These are phyloP conservation scores for Excoecaria agallocha DNA, from an alignment of 345 rosid genomes.

Conservation along the genomic window DNA sequence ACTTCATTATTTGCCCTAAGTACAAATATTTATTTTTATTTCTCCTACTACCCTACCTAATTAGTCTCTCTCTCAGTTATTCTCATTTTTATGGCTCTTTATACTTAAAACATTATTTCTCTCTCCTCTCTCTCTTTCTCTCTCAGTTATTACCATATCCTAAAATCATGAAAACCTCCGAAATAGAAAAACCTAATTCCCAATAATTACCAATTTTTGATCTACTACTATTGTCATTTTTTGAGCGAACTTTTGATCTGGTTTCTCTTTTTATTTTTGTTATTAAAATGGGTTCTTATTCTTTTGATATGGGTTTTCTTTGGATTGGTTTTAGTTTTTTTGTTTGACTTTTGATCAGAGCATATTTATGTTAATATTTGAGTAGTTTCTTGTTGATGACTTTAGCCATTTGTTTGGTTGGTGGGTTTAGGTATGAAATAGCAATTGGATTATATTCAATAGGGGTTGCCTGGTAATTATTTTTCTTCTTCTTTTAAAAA, in stretches of 20 bases:
- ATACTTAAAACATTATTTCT: too few relatives aligned
- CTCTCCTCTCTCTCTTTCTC: too few relatives aligned
- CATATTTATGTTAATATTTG: not conserved
- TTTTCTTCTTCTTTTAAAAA: not conserved
- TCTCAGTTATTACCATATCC: too few relatives aligned
- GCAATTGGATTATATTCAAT: slow-evolving; percentile 88
- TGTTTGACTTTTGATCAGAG: slow-evolving; percentile 18
- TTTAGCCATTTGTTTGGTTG: not conserved
- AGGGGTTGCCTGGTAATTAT: slow-evolving; percentile 67
- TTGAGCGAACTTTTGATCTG: slow-evolving; percentile 31
- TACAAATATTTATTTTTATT: too few relatives aligned
- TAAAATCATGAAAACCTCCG: too few relatives aligned
- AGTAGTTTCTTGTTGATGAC: slow-evolving; percentile 1
- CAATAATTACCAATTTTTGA: too few relatives aligned
- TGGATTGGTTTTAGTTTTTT: slow-evolving; percentile 3
- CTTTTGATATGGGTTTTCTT: slow-evolving; percentile 13
- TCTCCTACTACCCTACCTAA: too few relatives aligned
- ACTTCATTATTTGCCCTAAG: too few relatives aligned
- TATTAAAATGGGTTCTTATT: slow-evolving; percentile 28
- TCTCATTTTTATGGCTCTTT: too few relatives aligned
- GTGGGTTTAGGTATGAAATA: slow-evolving; percentile 68
- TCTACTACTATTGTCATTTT: too few relatives aligned
- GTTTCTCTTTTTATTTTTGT: slow-evolving; percentile 32
- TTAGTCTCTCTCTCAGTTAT: too few relatives aligned
- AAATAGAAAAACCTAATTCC: too few relatives aligned